A percentile compares a stretch with the other conserved stretches of the same genome.
Conservation (phyloP, 768 basidiomycete genomes). For the Lactarius psammicola region DNA sequence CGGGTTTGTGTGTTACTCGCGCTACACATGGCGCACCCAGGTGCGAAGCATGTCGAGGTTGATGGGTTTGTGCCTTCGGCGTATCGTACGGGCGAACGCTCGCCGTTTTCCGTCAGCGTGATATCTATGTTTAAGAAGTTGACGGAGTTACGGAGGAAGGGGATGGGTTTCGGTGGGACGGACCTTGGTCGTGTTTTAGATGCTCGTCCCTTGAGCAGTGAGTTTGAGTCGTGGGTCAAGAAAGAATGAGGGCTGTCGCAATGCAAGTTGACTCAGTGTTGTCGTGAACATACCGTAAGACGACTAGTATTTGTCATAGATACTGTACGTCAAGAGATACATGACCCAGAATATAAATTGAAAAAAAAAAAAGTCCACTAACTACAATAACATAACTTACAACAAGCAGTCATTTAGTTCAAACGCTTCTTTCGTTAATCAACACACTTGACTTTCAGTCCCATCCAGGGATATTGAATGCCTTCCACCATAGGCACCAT, state of each 20-base stretch:
- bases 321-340: too few species aligned
- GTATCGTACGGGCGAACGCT: neutral
- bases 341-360: too few species aligned
- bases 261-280: too few species aligned
- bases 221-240: neutral
- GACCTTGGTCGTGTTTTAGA: neutral
- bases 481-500: conserved; percentile 39
- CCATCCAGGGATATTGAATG: conserved; percentile 36
- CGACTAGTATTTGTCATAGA: too few species aligned
- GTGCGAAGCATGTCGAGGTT: neutral
- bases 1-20: neutral
- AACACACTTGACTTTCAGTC: conserved; percentile 32
- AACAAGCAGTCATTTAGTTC: too few species aligned
- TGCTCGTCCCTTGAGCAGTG: neutral
- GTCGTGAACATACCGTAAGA: too few species aligned
- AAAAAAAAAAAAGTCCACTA: too few species aligned
- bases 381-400: too few species aligned
- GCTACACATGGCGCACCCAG: neutral
- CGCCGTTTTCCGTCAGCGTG: neutral
- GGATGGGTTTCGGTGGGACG: neutral
- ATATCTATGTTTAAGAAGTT: neutral
- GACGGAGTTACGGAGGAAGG: neutral
- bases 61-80: neutral
- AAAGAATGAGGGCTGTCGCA: neutral
- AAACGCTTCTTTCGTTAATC: neutral